A percentile compares a stretch with the other conserved stretches of the same genome.
These are phyloP conservation scores for Fraxinus albicans DNA, from an alignment of 305 asterid genomes.

Conservation along the genomic window DNA sequence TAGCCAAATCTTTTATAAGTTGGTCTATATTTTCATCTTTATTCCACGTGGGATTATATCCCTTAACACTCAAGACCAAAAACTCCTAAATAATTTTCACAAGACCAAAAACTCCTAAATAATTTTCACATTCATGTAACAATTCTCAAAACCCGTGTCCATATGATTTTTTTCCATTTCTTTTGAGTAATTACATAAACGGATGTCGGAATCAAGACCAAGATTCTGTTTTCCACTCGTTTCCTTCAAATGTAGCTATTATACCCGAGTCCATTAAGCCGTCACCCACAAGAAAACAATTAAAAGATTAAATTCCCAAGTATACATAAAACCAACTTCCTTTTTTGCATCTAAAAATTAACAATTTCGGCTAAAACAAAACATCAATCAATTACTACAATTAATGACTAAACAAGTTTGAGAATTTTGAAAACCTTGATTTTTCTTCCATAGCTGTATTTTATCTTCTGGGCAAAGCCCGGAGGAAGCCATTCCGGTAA, in stretches of 20 bases:
- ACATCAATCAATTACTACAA: not conserved
- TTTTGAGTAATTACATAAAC: not conserved
- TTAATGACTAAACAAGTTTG: not conserved
- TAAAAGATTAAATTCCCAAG: not conserved
- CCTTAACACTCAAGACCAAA: too few species aligned
- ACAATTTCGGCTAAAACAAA: not conserved
- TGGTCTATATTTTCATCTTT: too few species aligned
- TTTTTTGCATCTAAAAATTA: not conserved
- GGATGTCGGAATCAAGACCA: not conserved
- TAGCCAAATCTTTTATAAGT: too few species aligned
- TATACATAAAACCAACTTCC: not conserved
- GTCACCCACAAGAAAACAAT: not conserved
- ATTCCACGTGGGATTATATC: too few species aligned
- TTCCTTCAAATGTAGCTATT: not conserved
- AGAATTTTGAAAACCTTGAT: not conserved
- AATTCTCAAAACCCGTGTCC: not conserved
- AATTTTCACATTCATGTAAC: not conserved
- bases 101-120: not conserved
- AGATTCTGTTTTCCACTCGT: not conserved
- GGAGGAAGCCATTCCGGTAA: slow-evolving; percentile 12
- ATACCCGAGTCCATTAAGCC: not conserved
- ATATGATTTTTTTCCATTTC: not conserved
- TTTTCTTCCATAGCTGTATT: not conserved
- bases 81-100: too few species aligned
- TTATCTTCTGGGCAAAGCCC: not conserved